phyloP scores from a whole-genome alignment of 2,329 filamentous ascomycete species.

The Penicillium thymicola region DNA sequence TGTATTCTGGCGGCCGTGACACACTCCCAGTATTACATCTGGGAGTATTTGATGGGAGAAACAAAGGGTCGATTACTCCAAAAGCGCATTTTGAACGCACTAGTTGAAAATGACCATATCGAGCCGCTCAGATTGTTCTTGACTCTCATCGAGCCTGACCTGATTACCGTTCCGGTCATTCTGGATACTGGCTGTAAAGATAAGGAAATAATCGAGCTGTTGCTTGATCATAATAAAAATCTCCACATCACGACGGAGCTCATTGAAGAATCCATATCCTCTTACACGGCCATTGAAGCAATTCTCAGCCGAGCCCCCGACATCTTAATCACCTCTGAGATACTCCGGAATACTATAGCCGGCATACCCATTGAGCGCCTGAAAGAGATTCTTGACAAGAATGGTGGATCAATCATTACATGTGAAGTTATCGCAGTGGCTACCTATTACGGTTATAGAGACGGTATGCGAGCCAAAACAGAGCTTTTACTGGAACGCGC shows the following conservation, averaged over 20 bases:
- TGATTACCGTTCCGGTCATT: neutral
- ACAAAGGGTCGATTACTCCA: neutral
- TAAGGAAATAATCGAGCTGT: neutral
- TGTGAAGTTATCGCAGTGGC: neutral
- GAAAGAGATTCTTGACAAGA: neutral
- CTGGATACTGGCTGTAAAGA: neutral
- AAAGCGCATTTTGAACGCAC: neutral
- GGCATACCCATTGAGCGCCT: neutral
- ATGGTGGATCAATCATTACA: neutral
- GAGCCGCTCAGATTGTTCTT: neutral
- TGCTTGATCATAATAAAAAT: neutral
- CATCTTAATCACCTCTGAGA: neutral
- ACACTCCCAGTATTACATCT: neutral
- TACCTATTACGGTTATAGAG: neutral
- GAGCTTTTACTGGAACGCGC: neutral
- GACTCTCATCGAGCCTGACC: neutral
- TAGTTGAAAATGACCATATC: neutral
- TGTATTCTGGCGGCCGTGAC: neutral
- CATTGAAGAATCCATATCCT: neutral
- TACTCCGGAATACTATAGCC: neutral
- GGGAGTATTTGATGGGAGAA: neutral
- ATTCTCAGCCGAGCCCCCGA: neutral
- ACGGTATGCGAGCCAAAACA: neutral
- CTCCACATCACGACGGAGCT: neutral
- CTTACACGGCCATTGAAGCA: neutral